phyloP scores from a whole-genome alignment of 805 yeast genomes.

The Suhomyces vadensis region DNA sequence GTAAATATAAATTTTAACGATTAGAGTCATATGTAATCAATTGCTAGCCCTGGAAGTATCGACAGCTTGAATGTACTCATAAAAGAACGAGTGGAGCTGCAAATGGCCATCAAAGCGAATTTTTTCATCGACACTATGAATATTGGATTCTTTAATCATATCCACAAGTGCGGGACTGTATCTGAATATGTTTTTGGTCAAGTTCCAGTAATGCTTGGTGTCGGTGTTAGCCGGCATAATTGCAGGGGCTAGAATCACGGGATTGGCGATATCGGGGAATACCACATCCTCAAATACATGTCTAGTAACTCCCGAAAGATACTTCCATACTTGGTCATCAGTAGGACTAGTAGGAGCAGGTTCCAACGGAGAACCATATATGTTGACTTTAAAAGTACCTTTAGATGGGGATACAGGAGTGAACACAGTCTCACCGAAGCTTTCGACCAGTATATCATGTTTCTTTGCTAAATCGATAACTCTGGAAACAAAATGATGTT shows the following conservation, averaged over 20 bases:
- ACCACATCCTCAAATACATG: slow-evolving; percentile 60
- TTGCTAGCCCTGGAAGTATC: slow-evolving; percentile 15
- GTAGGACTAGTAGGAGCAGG: slow-evolving; percentile 50
- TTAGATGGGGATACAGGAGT: slow-evolving; percentile 11
- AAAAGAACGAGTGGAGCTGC: slow-evolving; percentile 36
- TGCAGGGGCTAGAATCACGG: slow-evolving; percentile 46
- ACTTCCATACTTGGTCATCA: slow-evolving; percentile 19
- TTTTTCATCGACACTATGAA: slow-evolving; percentile 41
- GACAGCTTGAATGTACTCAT: slow-evolving; percentile 25
- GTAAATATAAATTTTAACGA: background rate
- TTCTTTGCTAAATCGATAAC: slow-evolving; percentile 29
- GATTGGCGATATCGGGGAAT: slow-evolving; percentile 31
- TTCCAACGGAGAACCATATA: slow-evolving; percentile 26
- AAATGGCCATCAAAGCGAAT: slow-evolving; percentile 33
- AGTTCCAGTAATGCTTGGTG: slow-evolving; percentile 58
- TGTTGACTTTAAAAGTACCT: slow-evolving; percentile 18
- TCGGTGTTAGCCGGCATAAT: slow-evolving; percentile 63
- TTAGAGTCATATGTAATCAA: background rate
- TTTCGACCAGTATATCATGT: slow-evolving; percentile 26
- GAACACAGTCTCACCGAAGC: slow-evolving; percentile 20
- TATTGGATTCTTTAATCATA: slow-evolving; percentile 19
- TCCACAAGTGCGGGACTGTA: slow-evolving; percentile 30
- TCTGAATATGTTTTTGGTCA: slow-evolving; percentile 56
- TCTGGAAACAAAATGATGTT: slow-evolving; percentile 20
- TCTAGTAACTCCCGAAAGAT: slow-evolving; percentile 62